phyloP scores from a whole-genome alignment of 1,284 basidiomycete genomes.

The Leccinum pachyderme region DNA sequence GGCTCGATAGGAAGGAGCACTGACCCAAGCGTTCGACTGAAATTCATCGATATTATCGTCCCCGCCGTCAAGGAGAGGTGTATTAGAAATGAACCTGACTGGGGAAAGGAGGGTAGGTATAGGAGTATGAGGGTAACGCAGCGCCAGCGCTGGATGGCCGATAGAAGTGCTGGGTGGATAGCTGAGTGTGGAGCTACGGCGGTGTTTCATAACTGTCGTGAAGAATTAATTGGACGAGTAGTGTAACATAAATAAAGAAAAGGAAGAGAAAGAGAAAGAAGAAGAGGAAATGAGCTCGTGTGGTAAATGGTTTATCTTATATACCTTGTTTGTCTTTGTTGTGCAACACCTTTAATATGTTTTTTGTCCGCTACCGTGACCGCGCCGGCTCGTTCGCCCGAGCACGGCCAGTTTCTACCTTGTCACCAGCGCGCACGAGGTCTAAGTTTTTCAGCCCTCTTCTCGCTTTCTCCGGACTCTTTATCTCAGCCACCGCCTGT shows the following conservation, averaged over 20 bases:
- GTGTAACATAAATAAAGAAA: background rate
- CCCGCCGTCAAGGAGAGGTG: background rate
- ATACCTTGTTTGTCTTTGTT: constrained; percentile 28
- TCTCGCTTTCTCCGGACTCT: constrained; percentile 30
- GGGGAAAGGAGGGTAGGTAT: constrained; percentile 33
- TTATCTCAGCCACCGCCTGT: constrained; percentile 43
- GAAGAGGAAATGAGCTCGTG: background rate
- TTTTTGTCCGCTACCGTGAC: constrained; percentile 7
- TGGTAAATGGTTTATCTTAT: background rate
- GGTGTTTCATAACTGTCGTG: constrained; percentile 25
- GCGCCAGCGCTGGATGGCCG: constrained; percentile 31
- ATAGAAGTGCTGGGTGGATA: constrained; percentile 13
- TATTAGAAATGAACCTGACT: constrained; percentile 16
- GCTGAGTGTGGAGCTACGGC: constrained; percentile 25
- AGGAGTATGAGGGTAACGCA: constrained; percentile 20
- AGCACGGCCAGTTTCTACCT: too few species aligned
- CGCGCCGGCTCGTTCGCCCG: background rate
- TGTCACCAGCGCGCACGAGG: background rate
- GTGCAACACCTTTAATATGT: constrained; percentile 22
- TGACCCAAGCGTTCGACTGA: constrained; percentile 36
- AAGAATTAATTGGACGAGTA: constrained; percentile 9
- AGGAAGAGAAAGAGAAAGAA: background rate
- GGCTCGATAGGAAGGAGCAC: constrained; percentile 9
- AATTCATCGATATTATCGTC: constrained; percentile 28
- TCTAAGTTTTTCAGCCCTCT: background rate